A percentile compares a stretch with the other conserved stretches of the same genome.
Evolutionary conservation across 805 yeast species (phyloP).

Genomic region (Myxozyma sirexii): DNA sequence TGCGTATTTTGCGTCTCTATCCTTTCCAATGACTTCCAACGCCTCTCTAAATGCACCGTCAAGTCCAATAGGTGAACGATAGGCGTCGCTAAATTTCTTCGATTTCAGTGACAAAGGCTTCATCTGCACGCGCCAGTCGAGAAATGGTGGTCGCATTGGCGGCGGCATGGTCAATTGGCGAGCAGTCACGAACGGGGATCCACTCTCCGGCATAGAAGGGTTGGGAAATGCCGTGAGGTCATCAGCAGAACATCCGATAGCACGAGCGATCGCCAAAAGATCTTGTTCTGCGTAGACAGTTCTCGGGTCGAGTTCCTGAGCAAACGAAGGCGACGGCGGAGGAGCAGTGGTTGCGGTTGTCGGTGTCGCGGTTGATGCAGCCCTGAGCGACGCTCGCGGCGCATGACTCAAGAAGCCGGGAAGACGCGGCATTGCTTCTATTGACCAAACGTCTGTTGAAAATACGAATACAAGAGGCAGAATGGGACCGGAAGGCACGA

Average conservation of each 20-base stretch:
- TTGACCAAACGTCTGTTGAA: not conserved
- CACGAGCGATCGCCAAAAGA: slow-evolving; percentile 7
- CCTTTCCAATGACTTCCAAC: slow-evolving; percentile 54
- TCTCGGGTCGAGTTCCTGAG: slow-evolving; percentile 3
- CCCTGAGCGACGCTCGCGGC: not conserved
- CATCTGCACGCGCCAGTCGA: slow-evolving; percentile 17
- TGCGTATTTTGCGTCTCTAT: slow-evolving; percentile 34
- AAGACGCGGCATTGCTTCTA: slow-evolving; percentile 6
- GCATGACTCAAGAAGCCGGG: not conserved
- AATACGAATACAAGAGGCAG: not conserved
- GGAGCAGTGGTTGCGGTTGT: not conserved
- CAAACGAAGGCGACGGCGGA: not conserved
- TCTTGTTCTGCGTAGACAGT: not conserved
- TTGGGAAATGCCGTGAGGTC: slow-evolving; percentile 25
- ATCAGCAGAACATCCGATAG: slow-evolving; percentile 26
- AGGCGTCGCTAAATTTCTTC: slow-evolving; percentile 40
- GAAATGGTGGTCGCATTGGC: slow-evolving; percentile 16
- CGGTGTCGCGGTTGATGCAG: slow-evolving; percentile 4
- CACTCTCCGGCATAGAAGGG: not conserved
- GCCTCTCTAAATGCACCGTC: slow-evolving; percentile 69
- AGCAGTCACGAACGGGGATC: slow-evolving; percentile 15
- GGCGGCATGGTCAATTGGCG: slow-evolving; percentile 17
- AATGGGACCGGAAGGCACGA: not conserved
- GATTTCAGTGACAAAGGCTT: slow-evolving; percentile 22
- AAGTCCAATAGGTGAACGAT: slow-evolving; percentile 63